Base-by-base conservation (phyloP, 2,329 filamentous ascomycete species). In the Claviceps sp. region DNA sequence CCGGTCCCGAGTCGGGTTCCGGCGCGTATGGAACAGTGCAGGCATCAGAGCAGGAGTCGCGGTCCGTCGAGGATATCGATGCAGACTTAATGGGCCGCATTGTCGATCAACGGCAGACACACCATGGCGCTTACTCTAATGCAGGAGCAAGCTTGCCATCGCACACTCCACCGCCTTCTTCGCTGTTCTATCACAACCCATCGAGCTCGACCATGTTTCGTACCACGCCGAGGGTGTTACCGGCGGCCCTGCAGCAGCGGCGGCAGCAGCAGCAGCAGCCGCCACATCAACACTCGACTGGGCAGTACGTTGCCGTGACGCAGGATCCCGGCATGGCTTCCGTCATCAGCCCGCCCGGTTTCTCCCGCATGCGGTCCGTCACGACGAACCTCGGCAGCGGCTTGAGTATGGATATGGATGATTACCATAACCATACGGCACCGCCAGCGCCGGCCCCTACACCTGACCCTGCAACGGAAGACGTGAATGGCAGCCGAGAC, bases 111-210 rank as follows among this genome's bases (percentile, higher is more conserved):
- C 20, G 24, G 20, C 49, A 46, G 37, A 34, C 16, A 13, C n/a
- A 24, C 4, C 52, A 47, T 36, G 11, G 24, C 20, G 36, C 43
- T 9, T 51, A 43, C 41, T 24, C n/a, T 14, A 36, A 54, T 13
- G 46, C 38, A 36, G 52, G 36, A 53, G 52, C 42, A 18, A 26
- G 45, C 42, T 26, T 54, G 24, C 49, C 37, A 37, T 47, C 42
- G 34, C 34, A 47, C 16, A 51, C 45, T 47, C 49, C 49, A 6
- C 24, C 52, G 5, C 24, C 52, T n/a, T 22, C 22, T 48, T 45
- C 40, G 36, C 26, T 52, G 36, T 52, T 54, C 37, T 54, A 51
- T 30, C 46, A 46, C 41, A 36, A 26, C 8, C 40, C 52, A 37
- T 14, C 49, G 20, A 47, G 40, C 14, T 47, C 49, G 49, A 36